Base-by-base conservation (phyloP, 257 asterid genomes). In the Linaria vulgaris region DNA sequence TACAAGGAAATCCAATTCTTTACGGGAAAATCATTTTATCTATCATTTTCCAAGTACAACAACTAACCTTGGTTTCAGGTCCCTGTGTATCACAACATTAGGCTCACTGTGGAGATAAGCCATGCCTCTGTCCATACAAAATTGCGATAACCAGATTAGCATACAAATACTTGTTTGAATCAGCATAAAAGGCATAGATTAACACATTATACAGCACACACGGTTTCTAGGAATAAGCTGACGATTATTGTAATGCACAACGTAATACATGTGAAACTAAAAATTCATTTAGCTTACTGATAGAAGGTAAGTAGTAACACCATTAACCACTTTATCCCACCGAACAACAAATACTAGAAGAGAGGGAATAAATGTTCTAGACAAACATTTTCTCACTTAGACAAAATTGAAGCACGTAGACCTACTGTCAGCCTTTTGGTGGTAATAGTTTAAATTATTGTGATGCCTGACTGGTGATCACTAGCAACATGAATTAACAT, bases 21-120 rank as follows among this genome's bases (percentile, higher is more conserved):
- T 27, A 6, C 6, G 3, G 20, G 24, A 50, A 23, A 51, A 62
- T 31, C 34, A 31, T 11, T 39, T 12, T 11, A 30, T 24, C 47
- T 20, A 34, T 23, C 59, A 21, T 63, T 61, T 60, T 48, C 44
- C 34, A 44, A 38, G 49, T 58, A 59, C 50, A 63, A 52, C 50
- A 74, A 78, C 88, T 79, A 53, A 76, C 99, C 99, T 90, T 64
- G 99, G 99, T 73, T 94, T 94, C 47, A 94, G 85, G 76, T 94
- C 99, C 80, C 99, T 78, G 82, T 94, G 99, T 77, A 94, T 80
- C 34, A 94, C 66, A 15, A 90, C 99, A 80, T 94, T 94, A 64
- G 99, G 99, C 75, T 94, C 97, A 48, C 80, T 87, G 69, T 94
- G 99, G 79, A 94, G 95, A 90, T 90, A 94, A 59, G 99, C 96